phyloP scores from a whole-genome alignment of 2,329 filamentous ascomycete genomes.

The Plectosphaerella sp. region DNA sequence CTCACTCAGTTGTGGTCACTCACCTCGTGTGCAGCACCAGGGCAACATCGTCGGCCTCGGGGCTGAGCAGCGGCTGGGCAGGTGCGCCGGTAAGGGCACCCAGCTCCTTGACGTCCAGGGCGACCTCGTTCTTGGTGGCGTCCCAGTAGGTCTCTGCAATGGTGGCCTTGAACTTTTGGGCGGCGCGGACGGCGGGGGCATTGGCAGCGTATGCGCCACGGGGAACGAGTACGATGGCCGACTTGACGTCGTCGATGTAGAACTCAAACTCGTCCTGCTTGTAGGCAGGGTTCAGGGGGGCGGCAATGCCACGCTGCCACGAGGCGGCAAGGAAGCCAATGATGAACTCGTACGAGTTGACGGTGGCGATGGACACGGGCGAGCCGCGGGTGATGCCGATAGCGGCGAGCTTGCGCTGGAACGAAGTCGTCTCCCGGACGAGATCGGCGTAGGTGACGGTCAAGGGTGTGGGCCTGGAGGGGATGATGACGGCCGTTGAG shows the following conservation, averaged over 20 bases:
- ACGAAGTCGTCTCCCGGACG: constrained; percentile 58
- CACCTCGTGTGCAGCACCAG: constrained; percentile 74
- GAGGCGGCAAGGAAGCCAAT: constrained; percentile 80
- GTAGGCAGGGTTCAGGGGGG: constrained; percentile 83
- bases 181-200: constrained; percentile 70
- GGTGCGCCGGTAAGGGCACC: constrained; percentile 55
- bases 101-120: constrained; percentile 71
- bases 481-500: constrained; percentile 66
- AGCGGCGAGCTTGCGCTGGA: constrained; percentile 73
- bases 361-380: constrained; percentile 76
- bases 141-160: constrained; percentile 86
- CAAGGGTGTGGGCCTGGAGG: constrained; percentile 56
- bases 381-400: constrained; percentile 66
- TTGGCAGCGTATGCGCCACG: constrained; percentile 62
- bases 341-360: constrained; percentile 86
- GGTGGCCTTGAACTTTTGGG: constrained; percentile 74
- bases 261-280: constrained; percentile 90
- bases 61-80: constrained; percentile 32
- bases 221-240: constrained; percentile 72
- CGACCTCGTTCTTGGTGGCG: constrained; percentile 56
- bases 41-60: constrained; percentile 74
- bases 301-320: constrained; percentile 80
- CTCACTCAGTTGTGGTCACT: constrained; percentile 2
- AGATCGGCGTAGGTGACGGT: constrained; percentile 69
- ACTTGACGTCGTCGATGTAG: constrained; percentile 84